Evolutionary conservation across 371 early-diverging fungal genomes (phyloP), one percentile per base, ranked within the genome.

Genomic region (Dichotomocladium elegans): DNA sequence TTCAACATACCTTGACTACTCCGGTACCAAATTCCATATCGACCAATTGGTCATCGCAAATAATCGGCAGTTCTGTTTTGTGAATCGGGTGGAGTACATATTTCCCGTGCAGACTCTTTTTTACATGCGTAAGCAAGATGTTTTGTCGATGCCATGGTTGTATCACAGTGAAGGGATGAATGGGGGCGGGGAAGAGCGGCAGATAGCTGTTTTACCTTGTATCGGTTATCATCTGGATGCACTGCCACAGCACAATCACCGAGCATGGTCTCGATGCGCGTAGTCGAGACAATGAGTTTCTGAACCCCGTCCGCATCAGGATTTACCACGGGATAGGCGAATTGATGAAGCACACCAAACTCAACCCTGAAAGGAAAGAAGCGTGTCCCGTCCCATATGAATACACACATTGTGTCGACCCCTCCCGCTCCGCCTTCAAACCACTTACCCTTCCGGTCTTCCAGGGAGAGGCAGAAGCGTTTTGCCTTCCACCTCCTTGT

Each of bases 191-290:
- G n/a, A n/a, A 21, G 2, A 35, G 10, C 34, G 12, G 17, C 6
- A 37, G n/a, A 37, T 14, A 37, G 19, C n/a, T 1, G 2, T 5
- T 12, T 31, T 60, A 71, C 72, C 76, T 70, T 82, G 68, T 96
- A 98, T 57, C 99, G 79, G 19, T 58, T 52, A 70, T 99, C 99
- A 0, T 83, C 66, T 7, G 98, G 98, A 68, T 98, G 91, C 34
- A 97, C 87, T 41, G 98, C 98, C 24, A 99, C 80, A 4, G 99
- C 99, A 30, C 89, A 92, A 74, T 99, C 99, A 43, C 99, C 99
- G 11, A 99, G 81, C 89, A 99, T 98, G 4, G 99, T 99, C 62
- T 99, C 99, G 35, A 98, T 89, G 60, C 99, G 91, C 3, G 99
- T 99, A 11, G 99, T 99, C 7, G 93, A 93, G 11, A 99, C 95